Base-by-base conservation (phyloP, 306 rosid genomes). In the Pyrus bretschneideri region DNA sequence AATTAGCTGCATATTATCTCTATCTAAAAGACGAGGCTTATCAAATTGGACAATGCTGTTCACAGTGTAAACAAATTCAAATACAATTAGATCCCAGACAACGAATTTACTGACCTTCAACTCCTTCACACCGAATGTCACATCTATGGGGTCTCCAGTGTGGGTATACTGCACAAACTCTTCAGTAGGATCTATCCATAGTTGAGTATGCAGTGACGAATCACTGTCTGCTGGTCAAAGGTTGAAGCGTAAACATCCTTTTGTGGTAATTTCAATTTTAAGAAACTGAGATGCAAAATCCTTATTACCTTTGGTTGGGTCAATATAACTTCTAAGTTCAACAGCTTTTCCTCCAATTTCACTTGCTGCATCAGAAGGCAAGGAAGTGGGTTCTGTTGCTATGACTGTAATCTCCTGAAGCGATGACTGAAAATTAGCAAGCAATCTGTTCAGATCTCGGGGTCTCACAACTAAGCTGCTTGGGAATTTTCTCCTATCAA, bases 321-420 rank as follows among this genome's bases (percentile, higher is more conserved):
- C 98, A 72, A 87, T 79, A 78, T 95, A 95, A 86, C 98, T 95
- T 82, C 96, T 85, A 69, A 92, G 89, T 81, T 95, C 96, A 60
- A 92, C 97, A 3, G 97, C 93, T 86, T 95, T 92, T 82, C 98
- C 97, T 71, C 92, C 98, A 77, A 89, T 88, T 74, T 92, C 98
- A 84, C 80, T 89, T 73, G 85, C 90, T 75, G 81, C 76, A 76
- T 90, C 97, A 76, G 87, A 88, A 73, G 96, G 95, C 57, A 86
- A 52, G 30, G 94, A 85, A 76, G 88, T 79, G 22, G 89, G 90
- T 69, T 92, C 98, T 81, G 98, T 95, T 54, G 97, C 96, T 72
- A 95, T 90, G 65, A 95, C 68, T 61, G 98, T 92, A 67, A 95
- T 90, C 88, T 95, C 98, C 68, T 92, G 97, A 84, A 95, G 94